Evolutionary conservation across 2,329 filamentous ascomycete genomes (phyloP).

Genomic region (Lecanicillium sp.): DNA sequence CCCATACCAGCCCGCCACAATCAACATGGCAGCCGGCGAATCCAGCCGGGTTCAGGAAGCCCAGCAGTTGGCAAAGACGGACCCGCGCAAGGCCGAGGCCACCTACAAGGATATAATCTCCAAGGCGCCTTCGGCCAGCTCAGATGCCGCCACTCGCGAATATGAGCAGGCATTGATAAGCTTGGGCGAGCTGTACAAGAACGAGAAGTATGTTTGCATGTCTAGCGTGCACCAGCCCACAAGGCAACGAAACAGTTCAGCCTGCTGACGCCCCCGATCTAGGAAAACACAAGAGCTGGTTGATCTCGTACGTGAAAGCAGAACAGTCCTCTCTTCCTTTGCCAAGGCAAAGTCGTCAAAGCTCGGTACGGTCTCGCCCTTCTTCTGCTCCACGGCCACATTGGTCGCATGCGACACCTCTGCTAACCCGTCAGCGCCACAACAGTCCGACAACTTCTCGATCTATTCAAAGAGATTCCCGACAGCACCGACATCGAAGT

Average conservation of each 20-base stretch:
- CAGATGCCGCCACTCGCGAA: conserved; percentile 78
- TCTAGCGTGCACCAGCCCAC: not conserved
- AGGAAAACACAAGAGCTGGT: conserved; percentile 81
- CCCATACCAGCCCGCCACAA: conserved; percentile 5
- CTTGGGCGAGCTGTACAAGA: conserved; percentile 86
- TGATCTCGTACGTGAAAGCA: conserved; percentile 81
- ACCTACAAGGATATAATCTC: conserved; percentile 87
- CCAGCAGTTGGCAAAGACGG: conserved; percentile 71
- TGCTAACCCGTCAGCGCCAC: conserved; percentile 6
- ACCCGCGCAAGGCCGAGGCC: conserved; percentile 76
- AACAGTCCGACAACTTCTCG: conserved; percentile 88
- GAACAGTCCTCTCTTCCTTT: conserved; percentile 87
- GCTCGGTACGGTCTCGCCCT: conserved; percentile 57
- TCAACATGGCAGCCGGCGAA: conserved; percentile 48
- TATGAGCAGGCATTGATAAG: conserved; percentile 86
- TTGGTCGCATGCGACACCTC: not conserved
- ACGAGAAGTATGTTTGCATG: conserved; percentile 63
- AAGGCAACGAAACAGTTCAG: too few species aligned
- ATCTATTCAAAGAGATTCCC: conserved; percentile 89
- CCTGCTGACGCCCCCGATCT: conserved; percentile 20
- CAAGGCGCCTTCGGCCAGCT: conserved; percentile 72
- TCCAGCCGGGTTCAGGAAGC: conserved; percentile 75
- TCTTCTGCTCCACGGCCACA: not conserved
- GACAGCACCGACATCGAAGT: conserved; percentile 93
- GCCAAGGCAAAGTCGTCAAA: conserved; percentile 99